phyloP scores from a whole-genome alignment of 345 rosid species.

The Arabidopsis suecica region DNA sequence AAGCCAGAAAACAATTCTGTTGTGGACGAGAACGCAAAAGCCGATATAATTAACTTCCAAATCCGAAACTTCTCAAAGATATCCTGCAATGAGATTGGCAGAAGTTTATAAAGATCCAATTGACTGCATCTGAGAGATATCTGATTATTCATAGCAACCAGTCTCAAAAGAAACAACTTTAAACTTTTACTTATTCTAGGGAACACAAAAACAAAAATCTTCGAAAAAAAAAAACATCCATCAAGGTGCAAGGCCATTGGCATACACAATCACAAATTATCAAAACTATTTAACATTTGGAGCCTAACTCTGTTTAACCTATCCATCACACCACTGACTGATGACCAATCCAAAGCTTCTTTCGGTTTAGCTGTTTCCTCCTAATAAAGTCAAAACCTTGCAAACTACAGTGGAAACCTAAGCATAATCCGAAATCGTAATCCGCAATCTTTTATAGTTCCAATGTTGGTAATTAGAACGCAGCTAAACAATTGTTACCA shows the following conservation, averaged over 20 bases:
- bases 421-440: not conserved
- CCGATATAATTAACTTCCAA: slow-evolving; percentile 71
- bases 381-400: slow-evolving; percentile 3
- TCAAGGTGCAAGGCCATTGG: not conserved
- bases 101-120: not conserved
- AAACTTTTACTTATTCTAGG: not conserved
- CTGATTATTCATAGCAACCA: not conserved
- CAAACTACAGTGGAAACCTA: not conserved
- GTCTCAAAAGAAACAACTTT: not conserved
- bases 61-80: slow-evolving; percentile 58
- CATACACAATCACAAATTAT: not conserved
- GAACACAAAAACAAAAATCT: not conserved
- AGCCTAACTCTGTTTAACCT: not conserved
- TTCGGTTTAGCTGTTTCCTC: slow-evolving; percentile 4
- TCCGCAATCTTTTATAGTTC: not conserved
- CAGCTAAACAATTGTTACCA: not conserved
- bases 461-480: not conserved
- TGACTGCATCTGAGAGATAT: not conserved
- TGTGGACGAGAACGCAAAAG: slow-evolving; percentile 77
- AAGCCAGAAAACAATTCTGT: slow-evolving; percentile 87
- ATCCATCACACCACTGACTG: not conserved
- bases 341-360: slow-evolving; percentile 7
- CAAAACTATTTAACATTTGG: not conserved
- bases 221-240: not conserved
- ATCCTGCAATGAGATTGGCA: slow-evolving; percentile 61